A percentile compares a stretch with the other conserved stretches of the same genome.
Evolutionary conservation across 2,329 filamentous ascomycete genomes (phyloP).

Genomic region (Pleomassaria siparia): DNA sequence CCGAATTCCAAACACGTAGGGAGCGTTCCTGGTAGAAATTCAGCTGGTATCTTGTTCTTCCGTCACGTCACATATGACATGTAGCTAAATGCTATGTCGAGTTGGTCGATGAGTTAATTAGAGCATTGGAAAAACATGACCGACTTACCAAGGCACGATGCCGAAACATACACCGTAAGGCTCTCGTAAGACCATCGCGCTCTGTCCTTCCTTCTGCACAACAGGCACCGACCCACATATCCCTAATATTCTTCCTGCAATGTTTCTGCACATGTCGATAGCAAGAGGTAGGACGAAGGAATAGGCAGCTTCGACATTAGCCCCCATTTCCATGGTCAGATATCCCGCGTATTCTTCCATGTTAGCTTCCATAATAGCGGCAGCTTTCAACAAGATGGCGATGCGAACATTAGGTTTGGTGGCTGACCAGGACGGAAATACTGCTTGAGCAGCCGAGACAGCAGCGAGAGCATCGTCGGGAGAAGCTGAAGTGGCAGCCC

Average conservation of each 20-base stretch:
- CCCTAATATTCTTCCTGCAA: conserved; percentile 48
- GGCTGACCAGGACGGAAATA: conserved; percentile 67
- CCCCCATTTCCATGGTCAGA: conserved; percentile 59
- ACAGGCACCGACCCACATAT: conserved; percentile 52
- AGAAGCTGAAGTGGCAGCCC: conserved; percentile 58
- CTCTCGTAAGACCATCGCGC: conserved; percentile 67
- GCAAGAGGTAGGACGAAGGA: conserved; percentile 39
- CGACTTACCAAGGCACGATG: conserved; percentile 74
- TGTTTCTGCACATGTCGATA: conserved; percentile 48
- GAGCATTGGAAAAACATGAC: background rate
- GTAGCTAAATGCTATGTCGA: too few species aligned
- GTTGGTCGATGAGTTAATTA: too few species aligned
- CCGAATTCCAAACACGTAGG: conserved; percentile 39
- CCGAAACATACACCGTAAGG: conserved; percentile 75
- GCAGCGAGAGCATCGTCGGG: conserved; percentile 57
- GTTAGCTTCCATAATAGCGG: conserved; percentile 62
- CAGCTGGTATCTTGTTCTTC: too few species aligned
- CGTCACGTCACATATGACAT: too few species aligned
- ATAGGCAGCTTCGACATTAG: conserved; percentile 34
- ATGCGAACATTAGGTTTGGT: conserved; percentile 61
- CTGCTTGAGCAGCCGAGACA: conserved; percentile 59
- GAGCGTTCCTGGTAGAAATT: conserved; percentile 49
- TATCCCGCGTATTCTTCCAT: conserved; percentile 60
- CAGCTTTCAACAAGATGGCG: conserved; percentile 68
- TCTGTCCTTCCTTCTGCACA: conserved; percentile 49